A percentile compares a stretch with the other conserved stretches of the same genome.
Conservation (phyloP, 108 stramenopile genomes). For the Nitzschia inconspicua region DNA sequence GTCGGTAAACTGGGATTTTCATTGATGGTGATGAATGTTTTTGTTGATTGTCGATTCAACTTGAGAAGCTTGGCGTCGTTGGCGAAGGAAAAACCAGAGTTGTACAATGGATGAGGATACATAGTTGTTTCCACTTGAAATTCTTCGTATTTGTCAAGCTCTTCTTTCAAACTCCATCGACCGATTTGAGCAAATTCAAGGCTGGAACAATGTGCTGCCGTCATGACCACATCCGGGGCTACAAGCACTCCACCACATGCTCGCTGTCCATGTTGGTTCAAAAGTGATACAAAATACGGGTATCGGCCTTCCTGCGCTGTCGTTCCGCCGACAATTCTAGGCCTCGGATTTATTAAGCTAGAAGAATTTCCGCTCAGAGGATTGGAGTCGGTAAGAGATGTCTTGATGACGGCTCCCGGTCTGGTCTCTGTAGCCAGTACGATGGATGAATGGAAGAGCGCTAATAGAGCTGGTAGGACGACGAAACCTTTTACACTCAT, state of each 20-base stretch:
- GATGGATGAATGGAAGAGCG: too few species aligned
- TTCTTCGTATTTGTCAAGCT: conserved; percentile 13
- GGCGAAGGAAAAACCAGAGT: conserved; percentile 13
- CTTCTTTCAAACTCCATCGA: conserved; percentile 25
- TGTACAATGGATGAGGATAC: conserved; percentile 48
- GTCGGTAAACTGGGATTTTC: conserved; percentile 30
- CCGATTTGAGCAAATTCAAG: conserved; percentile 33
- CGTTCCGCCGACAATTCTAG: conserved; percentile 51
- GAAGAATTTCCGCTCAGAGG: too few species aligned
- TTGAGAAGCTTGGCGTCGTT: conserved; percentile 58
- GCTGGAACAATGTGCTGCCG: conserved; percentile 60
- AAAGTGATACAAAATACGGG: conserved; percentile 49
- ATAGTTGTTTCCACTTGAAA: conserved; percentile 28
- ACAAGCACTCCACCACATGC: conserved; percentile 65
- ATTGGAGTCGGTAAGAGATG: too few species aligned
- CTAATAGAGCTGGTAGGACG: too few species aligned
- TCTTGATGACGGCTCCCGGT: too few species aligned
- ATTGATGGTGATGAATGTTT: conserved; percentile 36
- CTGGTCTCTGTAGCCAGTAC: too few species aligned
- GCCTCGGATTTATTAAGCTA: too few species aligned
- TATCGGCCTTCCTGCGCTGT: conserved; percentile 31
- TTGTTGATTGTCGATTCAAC: conserved; percentile 12
- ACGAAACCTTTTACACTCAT: too few species aligned
- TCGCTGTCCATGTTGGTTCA: conserved; percentile 20
- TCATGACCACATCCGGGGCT: conserved; percentile 63